Evolutionary conservation across 345 rosid genomes (phyloP).

Genomic region (Ceriops tagal): DNA sequence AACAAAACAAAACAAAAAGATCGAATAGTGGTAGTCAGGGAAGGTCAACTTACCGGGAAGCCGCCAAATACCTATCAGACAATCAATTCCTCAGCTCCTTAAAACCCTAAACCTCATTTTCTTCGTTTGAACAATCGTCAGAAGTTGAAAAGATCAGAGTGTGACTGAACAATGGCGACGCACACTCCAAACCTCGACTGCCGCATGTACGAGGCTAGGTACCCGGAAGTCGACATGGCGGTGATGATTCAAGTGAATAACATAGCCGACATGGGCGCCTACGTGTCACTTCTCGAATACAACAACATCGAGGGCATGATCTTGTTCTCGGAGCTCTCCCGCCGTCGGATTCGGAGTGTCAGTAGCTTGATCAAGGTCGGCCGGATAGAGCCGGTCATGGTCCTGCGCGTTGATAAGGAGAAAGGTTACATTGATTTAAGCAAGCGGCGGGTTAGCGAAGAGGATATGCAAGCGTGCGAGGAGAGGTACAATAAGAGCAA

Average conservation of each 20-base stretch:
- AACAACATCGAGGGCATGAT: slow-evolving; percentile 98
- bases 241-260: slow-evolving; percentile 96
- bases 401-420: slow-evolving; percentile 89
- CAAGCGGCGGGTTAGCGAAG: slow-evolving; percentile 87
- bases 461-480: slow-evolving; percentile 85
- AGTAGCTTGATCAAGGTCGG: slow-evolving; percentile 94
- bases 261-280: slow-evolving; percentile 97
- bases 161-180: slow-evolving; percentile 36
- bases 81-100: no score
- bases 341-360: slow-evolving; percentile 93
- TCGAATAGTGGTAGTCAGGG: no score
- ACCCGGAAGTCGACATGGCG: slow-evolving; percentile 96
- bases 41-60: no score
- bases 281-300: slow-evolving; percentile 92
- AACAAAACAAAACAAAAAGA: no score
- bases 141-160: no score
- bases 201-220: slow-evolving; percentile 83
- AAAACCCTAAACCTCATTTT: no score
- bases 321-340: slow-evolving; percentile 95
- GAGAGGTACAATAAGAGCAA: slow-evolving; percentile 98
- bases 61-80: no score
- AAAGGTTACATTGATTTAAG: slow-evolving; percentile 94
- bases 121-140: no score
- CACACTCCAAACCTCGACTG: slow-evolving; percentile 72
- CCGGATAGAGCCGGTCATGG: slow-evolving; percentile 94